phyloP scores from a whole-genome alignment of 768 basidiomycete species.

The Lenzites betulinus region DNA sequence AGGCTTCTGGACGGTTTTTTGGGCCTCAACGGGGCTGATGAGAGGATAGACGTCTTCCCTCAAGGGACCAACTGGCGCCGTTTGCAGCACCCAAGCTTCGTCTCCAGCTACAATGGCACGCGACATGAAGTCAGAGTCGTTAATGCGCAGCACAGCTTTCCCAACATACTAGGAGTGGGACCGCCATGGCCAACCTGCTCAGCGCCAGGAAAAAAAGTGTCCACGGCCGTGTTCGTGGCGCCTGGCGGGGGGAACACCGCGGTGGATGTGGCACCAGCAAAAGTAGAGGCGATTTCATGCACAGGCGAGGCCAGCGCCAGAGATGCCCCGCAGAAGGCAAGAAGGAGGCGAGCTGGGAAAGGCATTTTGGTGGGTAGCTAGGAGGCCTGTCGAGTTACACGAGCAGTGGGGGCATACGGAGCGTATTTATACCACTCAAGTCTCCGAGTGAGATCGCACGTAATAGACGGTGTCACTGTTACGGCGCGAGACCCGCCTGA shows the following conservation, averaged over 20 bases:
- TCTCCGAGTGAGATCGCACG: neutral
- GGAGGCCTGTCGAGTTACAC: neutral
- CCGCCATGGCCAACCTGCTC: slow-evolving; percentile 48
- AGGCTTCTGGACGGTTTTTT: slow-evolving; percentile 35
- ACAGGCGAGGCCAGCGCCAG: neutral
- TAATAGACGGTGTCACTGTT: too few relatives aligned
- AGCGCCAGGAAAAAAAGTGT: slow-evolving; percentile 44
- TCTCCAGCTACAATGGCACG: slow-evolving; percentile 32
- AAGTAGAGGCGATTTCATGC: slow-evolving; percentile 35
- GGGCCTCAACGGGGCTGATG: slow-evolving; percentile 34
- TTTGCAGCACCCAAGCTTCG: slow-evolving; percentile 29
- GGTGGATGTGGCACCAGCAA: slow-evolving; percentile 45
- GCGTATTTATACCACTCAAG: neutral
- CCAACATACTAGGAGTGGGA: slow-evolving; percentile 46
- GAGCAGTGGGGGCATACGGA: neutral
- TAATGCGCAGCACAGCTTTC: neutral
- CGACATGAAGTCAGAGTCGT: neutral
- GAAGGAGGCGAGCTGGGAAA: slow-evolving; percentile 3
- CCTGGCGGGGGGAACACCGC: slow-evolving; percentile 45
- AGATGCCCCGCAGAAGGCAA: slow-evolving; percentile 2
- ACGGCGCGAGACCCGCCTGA: neutral
- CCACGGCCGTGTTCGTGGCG: slow-evolving; percentile 36
- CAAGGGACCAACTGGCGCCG: slow-evolving; percentile 42
- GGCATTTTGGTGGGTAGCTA: neutral
- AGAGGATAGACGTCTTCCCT: slow-evolving; percentile 45